phyloP scores from a whole-genome alignment of 2,329 filamentous ascomycete genomes.

The Diaporthe caulivora region DNA sequence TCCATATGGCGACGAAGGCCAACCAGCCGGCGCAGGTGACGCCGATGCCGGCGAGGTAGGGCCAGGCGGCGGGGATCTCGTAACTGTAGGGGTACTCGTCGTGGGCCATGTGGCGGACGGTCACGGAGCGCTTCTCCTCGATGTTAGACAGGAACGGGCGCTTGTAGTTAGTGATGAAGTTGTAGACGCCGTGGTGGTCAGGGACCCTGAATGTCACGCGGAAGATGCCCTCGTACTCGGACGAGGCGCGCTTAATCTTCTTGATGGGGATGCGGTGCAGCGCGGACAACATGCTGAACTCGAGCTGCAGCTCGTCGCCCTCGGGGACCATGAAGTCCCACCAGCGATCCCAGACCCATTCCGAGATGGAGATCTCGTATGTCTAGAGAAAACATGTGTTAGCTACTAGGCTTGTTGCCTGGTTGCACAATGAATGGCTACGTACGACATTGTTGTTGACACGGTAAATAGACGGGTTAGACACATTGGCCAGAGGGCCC shows the following conservation, averaged over 20 bases:
- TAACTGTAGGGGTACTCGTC: constrained; percentile 95
- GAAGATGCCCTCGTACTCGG: constrained; percentile 77
- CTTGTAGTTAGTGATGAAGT: constrained; percentile 98
- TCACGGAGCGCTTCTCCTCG: constrained; percentile 95
- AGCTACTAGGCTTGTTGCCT: constrained; percentile 42
- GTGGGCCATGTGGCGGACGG: constrained; percentile 95
- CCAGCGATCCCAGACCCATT: constrained; percentile 82
- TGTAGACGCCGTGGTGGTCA: constrained; percentile 99
- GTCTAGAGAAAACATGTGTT: constrained; percentile 64
- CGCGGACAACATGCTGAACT: constrained; percentile 98
- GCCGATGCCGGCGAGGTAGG: constrained; percentile 91
- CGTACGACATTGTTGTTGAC: constrained; percentile 97
- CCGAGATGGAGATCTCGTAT: constrained; percentile 89
- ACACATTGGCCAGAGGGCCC: constrained; percentile 61
- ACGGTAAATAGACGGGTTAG: constrained; percentile 91
- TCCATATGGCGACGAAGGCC: constrained; percentile 87
- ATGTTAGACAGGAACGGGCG: constrained; percentile 89
- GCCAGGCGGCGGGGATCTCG: constrained; percentile 91
- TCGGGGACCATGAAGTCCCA: constrained; percentile 78
- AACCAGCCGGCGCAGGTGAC: constrained; percentile 88
- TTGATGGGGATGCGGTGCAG: constrained; percentile 88
- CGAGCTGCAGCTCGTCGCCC: constrained; percentile 86
- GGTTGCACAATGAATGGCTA: constrained; percentile 46
- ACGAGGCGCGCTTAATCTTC: constrained; percentile 60
- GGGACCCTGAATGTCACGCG: constrained; percentile 83